Evolutionary conservation across 495 filamentous ascomycete genomes (phyloP).

Genomic region (Penicillium daleae): DNA sequence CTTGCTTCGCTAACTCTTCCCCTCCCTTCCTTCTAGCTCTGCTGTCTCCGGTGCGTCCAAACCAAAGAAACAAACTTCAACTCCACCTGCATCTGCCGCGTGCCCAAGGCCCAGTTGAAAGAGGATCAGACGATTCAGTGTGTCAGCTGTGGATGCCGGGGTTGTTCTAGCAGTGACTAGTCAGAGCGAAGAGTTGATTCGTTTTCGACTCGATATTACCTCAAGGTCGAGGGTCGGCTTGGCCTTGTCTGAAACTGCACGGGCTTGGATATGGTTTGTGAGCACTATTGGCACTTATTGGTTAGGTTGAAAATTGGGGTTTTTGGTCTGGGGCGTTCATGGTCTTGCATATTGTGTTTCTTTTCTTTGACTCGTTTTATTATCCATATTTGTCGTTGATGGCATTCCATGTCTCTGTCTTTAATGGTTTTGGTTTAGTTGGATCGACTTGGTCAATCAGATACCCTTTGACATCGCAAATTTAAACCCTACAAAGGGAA

Average conservation of each 20-base stretch:
- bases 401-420: neutral
- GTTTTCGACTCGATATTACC: neutral
- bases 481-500: neutral
- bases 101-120: slow-evolving; percentile 88
- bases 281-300: neutral
- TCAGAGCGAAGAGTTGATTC: neutral
- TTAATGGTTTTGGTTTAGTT: slow-evolving; percentile 1
- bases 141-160: slow-evolving; percentile 93
- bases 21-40: slow-evolving; percentile 57
- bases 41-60: slow-evolving; percentile 94
- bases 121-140: slow-evolving; percentile 90
- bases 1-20: neutral
- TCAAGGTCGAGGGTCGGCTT: neutral
- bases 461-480: slow-evolving; percentile 27
- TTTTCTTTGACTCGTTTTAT: neutral
- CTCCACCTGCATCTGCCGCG: slow-evolving; percentile 94
- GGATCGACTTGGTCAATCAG: slow-evolving; percentile 22
- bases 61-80: slow-evolving; percentile 99
- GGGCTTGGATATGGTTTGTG: neutral
- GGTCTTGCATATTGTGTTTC: slow-evolving; percentile 19
- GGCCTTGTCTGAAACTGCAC: neutral
- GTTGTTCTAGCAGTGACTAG: slow-evolving; percentile 85
- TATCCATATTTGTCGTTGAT: neutral
- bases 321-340: slow-evolving; percentile 12
- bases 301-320: slow-evolving; percentile 2